phyloP scores from a whole-genome alignment of 257 asterid species.

The Rhazya stricta region DNA sequence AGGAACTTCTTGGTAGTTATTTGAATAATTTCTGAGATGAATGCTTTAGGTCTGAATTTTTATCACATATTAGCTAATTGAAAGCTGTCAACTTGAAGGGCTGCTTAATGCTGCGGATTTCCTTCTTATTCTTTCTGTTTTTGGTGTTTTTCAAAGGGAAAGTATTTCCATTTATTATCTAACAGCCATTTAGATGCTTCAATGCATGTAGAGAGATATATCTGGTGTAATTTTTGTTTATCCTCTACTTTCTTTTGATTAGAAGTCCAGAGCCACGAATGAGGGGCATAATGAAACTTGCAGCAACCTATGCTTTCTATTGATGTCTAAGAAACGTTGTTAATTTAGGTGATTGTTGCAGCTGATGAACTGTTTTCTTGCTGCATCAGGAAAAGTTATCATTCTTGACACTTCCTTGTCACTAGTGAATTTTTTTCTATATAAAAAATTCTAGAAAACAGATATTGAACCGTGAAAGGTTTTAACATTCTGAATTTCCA shows the following conservation, averaged over 20 bases:
- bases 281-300: background rate
- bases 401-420: background rate
- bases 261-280: background rate
- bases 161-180: background rate
- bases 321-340: background rate
- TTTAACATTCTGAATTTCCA: too few species aligned
- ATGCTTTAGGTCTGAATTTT: background rate
- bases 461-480: background rate
- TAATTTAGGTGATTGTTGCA: background rate
- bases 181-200: background rate
- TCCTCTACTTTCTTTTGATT: background rate
- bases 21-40: background rate
- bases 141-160: background rate
- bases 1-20: too few species aligned
- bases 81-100: background rate
- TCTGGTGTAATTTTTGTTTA: background rate
- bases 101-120: background rate
- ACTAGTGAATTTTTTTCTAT: background rate
- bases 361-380: conserved; percentile 2
- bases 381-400: background rate
- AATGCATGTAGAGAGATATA: background rate
- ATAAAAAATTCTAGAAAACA: background rate
- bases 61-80: background rate
- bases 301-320: conserved; percentile 2
- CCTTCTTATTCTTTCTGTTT: background rate